Conservation (phyloP, 139 green algal genomes). For the Microglena sp. region DNA sequence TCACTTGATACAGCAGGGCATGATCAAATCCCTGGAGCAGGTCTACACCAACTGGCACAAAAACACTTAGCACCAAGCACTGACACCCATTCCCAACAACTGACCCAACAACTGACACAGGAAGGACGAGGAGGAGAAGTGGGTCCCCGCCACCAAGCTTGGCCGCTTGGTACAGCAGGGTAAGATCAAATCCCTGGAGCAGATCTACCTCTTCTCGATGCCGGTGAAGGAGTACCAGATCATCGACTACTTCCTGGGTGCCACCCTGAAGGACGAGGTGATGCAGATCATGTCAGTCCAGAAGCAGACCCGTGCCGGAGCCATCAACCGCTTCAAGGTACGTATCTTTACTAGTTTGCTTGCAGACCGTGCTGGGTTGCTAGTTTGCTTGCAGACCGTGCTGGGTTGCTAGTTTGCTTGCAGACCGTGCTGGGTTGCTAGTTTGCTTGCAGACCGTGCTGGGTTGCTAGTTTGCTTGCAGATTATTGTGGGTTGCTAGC, state of each 20-base stretch:
- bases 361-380: too few species aligned
- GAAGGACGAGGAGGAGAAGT: constrained; percentile 91
- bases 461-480: too few species aligned
- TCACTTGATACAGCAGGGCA: constrained; percentile 90
- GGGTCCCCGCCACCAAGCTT: constrained; percentile 97
- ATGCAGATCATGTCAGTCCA: constrained; percentile 99
- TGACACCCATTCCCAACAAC: too few species aligned
- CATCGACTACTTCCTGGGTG: constrained; percentile 79
- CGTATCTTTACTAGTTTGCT: not conserved
- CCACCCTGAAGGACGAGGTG: constrained; percentile 85
- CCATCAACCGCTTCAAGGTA: constrained; percentile 99
- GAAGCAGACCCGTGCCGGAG: constrained; percentile 99
- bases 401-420: too few species aligned
- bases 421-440: constrained; percentile 69
- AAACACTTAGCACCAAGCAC: too few species aligned
- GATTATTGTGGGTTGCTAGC: too few species aligned
- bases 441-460: too few species aligned
- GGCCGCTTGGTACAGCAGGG: constrained; percentile 89
- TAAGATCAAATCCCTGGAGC: constrained; percentile 98
- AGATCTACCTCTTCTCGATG: constrained; percentile 99
- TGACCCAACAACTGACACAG: constrained; percentile 56
- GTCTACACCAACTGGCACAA: too few species aligned
- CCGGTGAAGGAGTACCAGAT: constrained; percentile 98
- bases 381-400: too few species aligned
- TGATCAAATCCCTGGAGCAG: constrained; percentile 98